These are phyloP conservation scores for Paracamarosporium sp. DNA, from an alignment of 2,329 filamentous ascomycete species.

Conservation along the genomic window DNA sequence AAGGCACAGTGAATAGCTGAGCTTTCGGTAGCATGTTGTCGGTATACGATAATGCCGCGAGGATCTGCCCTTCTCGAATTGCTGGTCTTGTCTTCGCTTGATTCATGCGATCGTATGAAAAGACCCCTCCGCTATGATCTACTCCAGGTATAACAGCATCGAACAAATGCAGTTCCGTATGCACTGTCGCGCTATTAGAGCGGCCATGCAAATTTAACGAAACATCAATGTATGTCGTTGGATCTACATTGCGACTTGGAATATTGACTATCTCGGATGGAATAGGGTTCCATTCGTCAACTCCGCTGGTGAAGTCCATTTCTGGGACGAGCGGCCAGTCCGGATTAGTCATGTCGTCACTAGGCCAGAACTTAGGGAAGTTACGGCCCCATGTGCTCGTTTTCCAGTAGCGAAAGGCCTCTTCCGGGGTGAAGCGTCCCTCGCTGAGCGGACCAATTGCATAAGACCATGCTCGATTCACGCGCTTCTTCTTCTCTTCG, in stretches of 20 bases:
- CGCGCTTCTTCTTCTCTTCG: conserved; percentile 20
- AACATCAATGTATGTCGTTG: conserved; percentile 32
- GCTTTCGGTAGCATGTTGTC: conserved; percentile 24
- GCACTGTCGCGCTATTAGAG: not conserved
- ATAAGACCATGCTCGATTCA: conserved; percentile 35
- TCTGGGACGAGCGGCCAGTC: conserved; percentile 26
- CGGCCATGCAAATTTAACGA: conserved; percentile 3
- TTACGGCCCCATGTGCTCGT: not conserved
- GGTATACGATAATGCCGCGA: conserved; percentile 41
- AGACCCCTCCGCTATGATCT: conserved; percentile 17
- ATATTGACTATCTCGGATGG: conserved; percentile 13
- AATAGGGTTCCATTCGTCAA: conserved; percentile 36
- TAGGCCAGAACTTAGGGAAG: not conserved
- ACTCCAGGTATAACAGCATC: conserved; percentile 14
- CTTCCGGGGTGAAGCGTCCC: conserved; percentile 31
- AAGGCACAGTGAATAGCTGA: conserved; percentile 33
- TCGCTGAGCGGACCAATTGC: conserved; percentile 32
- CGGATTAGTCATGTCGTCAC: not conserved
- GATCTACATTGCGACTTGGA: conserved; percentile 15
- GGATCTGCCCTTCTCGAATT: conserved; percentile 41
- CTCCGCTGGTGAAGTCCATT: conserved; percentile 16
- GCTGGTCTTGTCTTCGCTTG: conserved; percentile 12
- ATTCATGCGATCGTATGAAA: not conserved
- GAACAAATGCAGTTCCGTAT: not conserved
- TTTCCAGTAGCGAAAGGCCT: conserved; percentile 41